A percentile compares a stretch with the other conserved stretches of the same genome.
Evolutionary conservation across 495 filamentous ascomycete genomes (phyloP).

Genomic region (Aspergillus funiculosus): DNA sequence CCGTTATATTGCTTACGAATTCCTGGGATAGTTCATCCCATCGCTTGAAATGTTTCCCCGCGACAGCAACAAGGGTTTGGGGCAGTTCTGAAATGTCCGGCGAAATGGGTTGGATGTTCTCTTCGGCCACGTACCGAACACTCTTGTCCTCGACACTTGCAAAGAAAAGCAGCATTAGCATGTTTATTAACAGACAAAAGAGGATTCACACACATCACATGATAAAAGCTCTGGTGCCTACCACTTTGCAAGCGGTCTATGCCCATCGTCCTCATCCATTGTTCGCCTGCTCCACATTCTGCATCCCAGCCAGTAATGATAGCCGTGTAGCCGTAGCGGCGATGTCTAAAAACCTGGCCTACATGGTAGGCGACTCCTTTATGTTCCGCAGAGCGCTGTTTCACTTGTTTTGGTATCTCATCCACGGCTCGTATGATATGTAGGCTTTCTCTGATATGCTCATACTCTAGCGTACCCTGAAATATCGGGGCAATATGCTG

Average conservation of each 20-base stretch:
- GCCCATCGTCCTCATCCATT: conserved; percentile 55
- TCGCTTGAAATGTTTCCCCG: conserved; percentile 84
- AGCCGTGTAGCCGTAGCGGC: conserved; percentile 70
- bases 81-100: conserved; percentile 44
- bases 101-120: conserved; percentile 67
- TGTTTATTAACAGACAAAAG: background rate
- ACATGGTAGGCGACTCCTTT: conserved; percentile 60
- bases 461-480: conserved; percentile 34
- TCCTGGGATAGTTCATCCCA: conserved; percentile 60
- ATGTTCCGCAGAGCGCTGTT: conserved; percentile 33
- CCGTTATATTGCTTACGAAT: conserved; percentile 82
- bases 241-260: conserved; percentile 57
- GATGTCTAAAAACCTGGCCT: conserved; percentile 80
- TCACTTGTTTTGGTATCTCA: conserved; percentile 51
- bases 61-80: conserved; percentile 55
- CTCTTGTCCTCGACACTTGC: conserved; percentile 63
- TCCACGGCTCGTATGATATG: conserved; percentile 57
- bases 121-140: conserved; percentile 75
- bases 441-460: conserved; percentile 48
- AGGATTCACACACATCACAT: conserved; percentile 61
- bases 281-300: conserved; percentile 47
- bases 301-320: conserved; percentile 84
- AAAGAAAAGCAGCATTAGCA: conserved; percentile 15
- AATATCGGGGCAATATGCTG: conserved; percentile 58
- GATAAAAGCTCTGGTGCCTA: conserved; percentile 75